These are phyloP conservation scores for Angomonas ambiguus DNA, from an alignment of 208 protist species.

Conservation along the genomic window DNA sequence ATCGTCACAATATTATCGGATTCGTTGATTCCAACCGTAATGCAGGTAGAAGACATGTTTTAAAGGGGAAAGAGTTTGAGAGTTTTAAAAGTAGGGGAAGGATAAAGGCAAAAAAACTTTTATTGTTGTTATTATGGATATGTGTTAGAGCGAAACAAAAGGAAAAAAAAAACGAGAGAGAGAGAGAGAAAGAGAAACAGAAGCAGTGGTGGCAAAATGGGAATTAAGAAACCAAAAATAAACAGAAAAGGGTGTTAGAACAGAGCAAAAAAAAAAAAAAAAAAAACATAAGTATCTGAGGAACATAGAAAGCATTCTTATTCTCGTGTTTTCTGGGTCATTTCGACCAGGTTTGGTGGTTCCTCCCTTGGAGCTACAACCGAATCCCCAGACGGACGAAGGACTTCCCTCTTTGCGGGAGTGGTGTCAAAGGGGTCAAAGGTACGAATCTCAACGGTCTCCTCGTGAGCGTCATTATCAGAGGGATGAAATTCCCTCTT, in stretches of 20 bases:
- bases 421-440: too few relatives aligned
- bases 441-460: background rate
- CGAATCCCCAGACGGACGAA: background rate
- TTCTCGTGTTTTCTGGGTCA: too few relatives aligned
- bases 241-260: too few relatives aligned
- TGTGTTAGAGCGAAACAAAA: too few relatives aligned
- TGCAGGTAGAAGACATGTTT: slow-evolving; percentile 10
- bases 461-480: background rate
- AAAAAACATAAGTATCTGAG: background rate
- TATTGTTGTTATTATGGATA: too few relatives aligned
- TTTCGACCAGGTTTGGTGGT: too few relatives aligned
- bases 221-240: too few relatives aligned
- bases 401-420: too few relatives aligned
- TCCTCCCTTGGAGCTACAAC: too few relatives aligned
- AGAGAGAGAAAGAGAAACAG: background rate
- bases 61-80: background rate
- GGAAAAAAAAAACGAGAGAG: background rate
- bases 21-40: slow-evolving; percentile 20
- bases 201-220: too few relatives aligned
- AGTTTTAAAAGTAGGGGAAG: background rate
- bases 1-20: slow-evolving; percentile 36
- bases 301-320: too few relatives aligned
- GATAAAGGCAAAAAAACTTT: background rate
- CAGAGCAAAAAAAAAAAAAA: too few relatives aligned
- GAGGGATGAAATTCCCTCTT: background rate